These are phyloP conservation scores for Nemania sp. DNA, from an alignment of 2,329 filamentous ascomycete species.

Conservation along the genomic window DNA sequence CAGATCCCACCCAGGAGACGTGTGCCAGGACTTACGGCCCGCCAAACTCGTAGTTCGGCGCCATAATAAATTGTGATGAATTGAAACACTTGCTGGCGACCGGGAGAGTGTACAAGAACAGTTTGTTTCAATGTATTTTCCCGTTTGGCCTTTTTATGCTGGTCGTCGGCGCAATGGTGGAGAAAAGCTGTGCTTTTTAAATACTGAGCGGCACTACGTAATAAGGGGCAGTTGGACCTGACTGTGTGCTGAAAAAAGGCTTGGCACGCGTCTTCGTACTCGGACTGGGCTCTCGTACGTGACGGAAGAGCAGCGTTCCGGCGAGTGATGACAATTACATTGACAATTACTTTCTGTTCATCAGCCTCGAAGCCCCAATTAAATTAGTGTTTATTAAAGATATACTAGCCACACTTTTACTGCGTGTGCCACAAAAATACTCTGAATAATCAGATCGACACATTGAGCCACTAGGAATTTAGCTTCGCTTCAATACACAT, in stretches of 20 bases:
- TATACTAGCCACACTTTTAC: constrained; percentile 15
- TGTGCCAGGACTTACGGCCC: constrained; percentile 40
- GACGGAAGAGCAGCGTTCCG: constrained; percentile 33
- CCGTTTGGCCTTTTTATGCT: not conserved
- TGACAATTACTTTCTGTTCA: constrained; percentile 25
- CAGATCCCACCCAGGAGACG: not conserved
- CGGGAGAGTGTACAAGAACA: not conserved
- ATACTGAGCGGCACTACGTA: constrained; percentile 4
- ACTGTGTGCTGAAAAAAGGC: constrained; percentile 14
- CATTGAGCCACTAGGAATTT: not conserved
- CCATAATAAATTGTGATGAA: constrained; percentile 21
- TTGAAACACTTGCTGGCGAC: constrained; percentile 4
- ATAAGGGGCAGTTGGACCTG: constrained; percentile 13
- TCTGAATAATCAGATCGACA: not conserved
- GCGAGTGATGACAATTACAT: constrained; percentile 34
- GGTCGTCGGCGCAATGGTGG: not conserved
- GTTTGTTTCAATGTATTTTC: not conserved
- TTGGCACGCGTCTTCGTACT: constrained; percentile 35
- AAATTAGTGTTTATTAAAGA: not conserved
- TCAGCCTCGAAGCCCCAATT: not conserved
- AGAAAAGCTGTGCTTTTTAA: constrained; percentile 27
- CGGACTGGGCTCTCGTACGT: constrained; percentile 31
- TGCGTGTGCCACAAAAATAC: not conserved
- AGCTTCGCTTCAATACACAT: not conserved
- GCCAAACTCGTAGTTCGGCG: constrained; percentile 42